phyloP scores from a whole-genome alignment of 345 rosid genomes.

The Acer negundo region DNA sequence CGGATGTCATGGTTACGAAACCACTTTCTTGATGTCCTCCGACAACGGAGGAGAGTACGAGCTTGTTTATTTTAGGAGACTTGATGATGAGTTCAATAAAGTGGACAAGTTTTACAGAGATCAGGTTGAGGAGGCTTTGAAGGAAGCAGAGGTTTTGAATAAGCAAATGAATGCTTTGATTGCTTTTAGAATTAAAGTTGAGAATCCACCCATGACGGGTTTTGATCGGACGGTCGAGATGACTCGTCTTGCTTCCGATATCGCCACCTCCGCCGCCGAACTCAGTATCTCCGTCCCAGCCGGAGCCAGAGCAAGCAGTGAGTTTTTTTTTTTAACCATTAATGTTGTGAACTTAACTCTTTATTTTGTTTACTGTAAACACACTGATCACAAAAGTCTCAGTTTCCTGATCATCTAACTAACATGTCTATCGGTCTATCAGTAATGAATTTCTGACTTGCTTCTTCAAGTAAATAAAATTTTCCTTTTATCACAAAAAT shows the following conservation, averaged over 20 bases:
- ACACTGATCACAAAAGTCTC: no score
- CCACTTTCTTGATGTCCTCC: constrained; percentile 55
- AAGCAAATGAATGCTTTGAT: constrained; percentile 78
- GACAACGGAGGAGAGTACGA: constrained; percentile 74
- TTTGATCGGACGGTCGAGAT: constrained; percentile 46
- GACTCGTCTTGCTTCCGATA: constrained; percentile 65
- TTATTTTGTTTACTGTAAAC: no score
- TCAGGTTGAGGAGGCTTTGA: constrained; percentile 55
- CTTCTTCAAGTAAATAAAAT: no score
- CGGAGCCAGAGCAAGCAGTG: constrained; percentile 46
- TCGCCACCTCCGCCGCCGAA: constrained; percentile 54
- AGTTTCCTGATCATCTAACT: no score
- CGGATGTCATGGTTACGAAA: constrained; percentile 41
- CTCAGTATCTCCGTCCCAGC: constrained; percentile 53
- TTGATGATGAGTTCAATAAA: constrained; percentile 68
- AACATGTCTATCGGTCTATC: no score
- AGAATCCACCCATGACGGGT: constrained; percentile 51
- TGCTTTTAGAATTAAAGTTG: constrained; percentile 75
- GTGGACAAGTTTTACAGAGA: constrained; percentile 52
- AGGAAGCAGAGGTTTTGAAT: constrained; percentile 55
- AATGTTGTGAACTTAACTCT: no score
- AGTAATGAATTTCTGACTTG: no score
- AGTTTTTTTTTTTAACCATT: constrained; percentile 4
- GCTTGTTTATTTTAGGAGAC: constrained; percentile 54
- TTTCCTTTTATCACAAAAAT: no score